Base-by-base conservation (phyloP, 352 stramenopile genomes). In the Globisporangium radiosum region DNA sequence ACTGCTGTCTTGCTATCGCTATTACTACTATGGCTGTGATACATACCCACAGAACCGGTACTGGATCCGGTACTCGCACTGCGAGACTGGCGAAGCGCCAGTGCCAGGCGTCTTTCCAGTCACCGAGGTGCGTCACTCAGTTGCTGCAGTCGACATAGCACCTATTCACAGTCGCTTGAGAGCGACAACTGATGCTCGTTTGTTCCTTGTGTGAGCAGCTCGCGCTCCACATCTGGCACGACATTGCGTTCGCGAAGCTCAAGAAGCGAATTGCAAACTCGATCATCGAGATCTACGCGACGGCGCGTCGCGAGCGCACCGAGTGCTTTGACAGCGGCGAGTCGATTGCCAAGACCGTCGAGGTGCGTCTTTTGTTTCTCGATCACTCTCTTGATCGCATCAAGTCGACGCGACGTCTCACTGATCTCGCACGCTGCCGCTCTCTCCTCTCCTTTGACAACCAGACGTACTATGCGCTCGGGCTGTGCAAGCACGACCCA, bases 41-140 rank as follows among this genome's bases (percentile, higher is more conserved):
- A 13, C 7, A 13, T 44, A 13, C 37, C 11, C 14, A 36, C 45
- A 88, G 78, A 92, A 94, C 53, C 83, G 85, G 25, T 94, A 93
- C 59, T 94, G 85, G 85, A 92, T 94, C 63, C 81, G 75, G 43
- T 94, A 92, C 62, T 90, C 85, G 5, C 85, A 94, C 47, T 94
- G 81, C 39, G 80, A 91, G 61, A 93, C 79, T 25, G 85, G 85
- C 4, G 81, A 93, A 56, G 85, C 85, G 7, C 85, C 85, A 50
- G 81, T 94, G 57, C 81, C 81, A 38, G 85, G 85, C 17, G 85
- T 94, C 42, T 94, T 91, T 64, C 76, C 85, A 6, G 69, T 94
- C 33, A 85, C 84, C 13, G 83, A 94, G 71, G 85, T 93, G n/a
- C 19, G 48, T 15, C 17, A 49, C 25, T 15, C 39, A 2, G 5